Evolutionary conservation across 1,284 basidiomycete species (phyloP), one percentile per base, ranked within the genome.

Genomic region (Ganoderma lingzhi): DNA sequence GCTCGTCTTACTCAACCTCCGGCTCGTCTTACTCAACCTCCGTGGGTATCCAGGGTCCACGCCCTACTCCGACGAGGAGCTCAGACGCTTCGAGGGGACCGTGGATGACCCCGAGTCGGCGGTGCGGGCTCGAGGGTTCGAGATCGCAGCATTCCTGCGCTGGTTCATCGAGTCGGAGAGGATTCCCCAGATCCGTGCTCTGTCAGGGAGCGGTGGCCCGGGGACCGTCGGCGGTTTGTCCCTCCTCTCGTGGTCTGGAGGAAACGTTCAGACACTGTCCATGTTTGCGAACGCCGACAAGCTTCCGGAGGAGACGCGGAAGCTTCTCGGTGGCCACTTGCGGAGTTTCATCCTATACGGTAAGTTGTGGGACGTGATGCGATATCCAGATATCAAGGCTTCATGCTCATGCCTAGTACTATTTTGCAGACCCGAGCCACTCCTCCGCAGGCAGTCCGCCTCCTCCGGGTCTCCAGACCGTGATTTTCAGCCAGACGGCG

Each of bases 31-130:
- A 9, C 61, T 81, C 48, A 81, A 80, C 48, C 66, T 77, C 48
- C 77, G 80, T 19, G 80, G 78, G 35, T 81, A 81, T 53, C 75
- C 74, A 3, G 78, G 77, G 0, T 78, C 78, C 6, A 76, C 75
- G 1, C 76, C 74, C 0, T 75, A 74, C 44, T 71, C 75, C 0
- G 48, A 64, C 12, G 67, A 67, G 14, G 80, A 81, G 48, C 30
- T 58, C 14, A n/a, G 39, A n/a, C 32, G 32, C 35, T 70, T 79
- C 30, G 62, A 53, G 35, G 30, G 42, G 6, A 56, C 44, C 30
- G 14, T 17, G 6, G 67, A 68, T 12, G 66, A 66, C 6, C 74
- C 74, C 37, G 66, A 70, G 0, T 32, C 37, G 3, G 69, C 69
- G 14, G 56, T 78, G 28, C 67, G 70, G 3, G 63, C 63, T 12